These are phyloP conservation scores for Corynespora cassiicola DNA, from an alignment of 2,329 filamentous ascomycete species.

Conservation along the genomic window DNA sequence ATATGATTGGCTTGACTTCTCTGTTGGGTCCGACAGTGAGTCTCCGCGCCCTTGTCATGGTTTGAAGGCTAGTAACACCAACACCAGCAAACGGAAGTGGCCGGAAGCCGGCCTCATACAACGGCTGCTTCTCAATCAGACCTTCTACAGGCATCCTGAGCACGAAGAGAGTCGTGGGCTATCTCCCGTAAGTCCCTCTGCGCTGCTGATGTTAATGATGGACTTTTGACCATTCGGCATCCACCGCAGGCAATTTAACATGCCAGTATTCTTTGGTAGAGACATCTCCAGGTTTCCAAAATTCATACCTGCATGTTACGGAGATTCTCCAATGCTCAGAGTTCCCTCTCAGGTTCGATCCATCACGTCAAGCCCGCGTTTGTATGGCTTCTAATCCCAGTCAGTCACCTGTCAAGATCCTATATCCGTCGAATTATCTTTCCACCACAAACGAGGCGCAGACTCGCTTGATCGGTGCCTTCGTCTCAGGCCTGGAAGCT, in stretches of 20 bases:
- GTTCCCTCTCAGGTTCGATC: background rate
- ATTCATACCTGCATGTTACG: constrained; percentile 5
- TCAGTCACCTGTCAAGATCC: constrained; percentile 1
- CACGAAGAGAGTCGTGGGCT: constrained; percentile 1
- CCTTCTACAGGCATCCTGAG: constrained; percentile 1
- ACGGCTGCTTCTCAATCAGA: constrained; percentile 9
- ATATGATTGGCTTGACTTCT: constrained; percentile 15
- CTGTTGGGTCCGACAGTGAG: constrained; percentile 42
- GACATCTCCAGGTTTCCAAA: constrained; percentile 3
- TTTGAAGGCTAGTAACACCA: constrained; percentile 5
- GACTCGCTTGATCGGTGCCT: background rate
- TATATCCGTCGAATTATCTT: constrained; percentile 8
- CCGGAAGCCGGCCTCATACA: constrained; percentile 6
- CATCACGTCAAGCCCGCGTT: no score
- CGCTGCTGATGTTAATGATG: background rate
- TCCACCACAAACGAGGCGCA: constrained; percentile 4
- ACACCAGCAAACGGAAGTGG: constrained; percentile 10
- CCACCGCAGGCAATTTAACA: constrained; percentile 3
- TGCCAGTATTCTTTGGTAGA: constrained; percentile 7
- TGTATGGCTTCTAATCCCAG: no score
- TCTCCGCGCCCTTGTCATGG: background rate
- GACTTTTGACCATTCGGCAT: background rate
- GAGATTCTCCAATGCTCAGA: constrained; percentile 1
- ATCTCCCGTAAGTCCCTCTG: background rate
- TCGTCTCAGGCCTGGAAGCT: constrained; percentile 4